Percentiles rank a stretch among this genome's conserved stretches.
phyloP scores from a whole-genome alignment of 352 stramenopile species.

The Globisporangium polare region DNA sequence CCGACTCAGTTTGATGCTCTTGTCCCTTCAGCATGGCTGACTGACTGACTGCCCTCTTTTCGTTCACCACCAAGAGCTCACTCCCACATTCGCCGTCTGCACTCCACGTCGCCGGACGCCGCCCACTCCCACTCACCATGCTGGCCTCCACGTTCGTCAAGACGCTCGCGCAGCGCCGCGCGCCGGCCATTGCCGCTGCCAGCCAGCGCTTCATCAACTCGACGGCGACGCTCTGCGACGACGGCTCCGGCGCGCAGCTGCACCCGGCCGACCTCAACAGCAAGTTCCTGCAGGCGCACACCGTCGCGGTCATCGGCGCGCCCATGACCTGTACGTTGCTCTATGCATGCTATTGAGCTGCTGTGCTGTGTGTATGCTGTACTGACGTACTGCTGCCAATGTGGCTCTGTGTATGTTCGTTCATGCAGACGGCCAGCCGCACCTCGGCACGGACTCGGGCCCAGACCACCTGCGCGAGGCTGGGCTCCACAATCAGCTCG shows the following conservation, averaged over 20 bases:
- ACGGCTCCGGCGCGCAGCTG: constrained; percentile 59
- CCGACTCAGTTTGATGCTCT: too few species aligned
- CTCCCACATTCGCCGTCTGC: neutral
- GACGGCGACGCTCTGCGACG: constrained; percentile 43
- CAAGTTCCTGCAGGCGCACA: constrained; percentile 48
- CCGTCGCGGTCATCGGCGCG: constrained; percentile 78
- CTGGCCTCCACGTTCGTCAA: constrained; percentile 15
- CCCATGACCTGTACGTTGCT: constrained; percentile 76
- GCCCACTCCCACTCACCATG: neutral
- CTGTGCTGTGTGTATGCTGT: neutral
- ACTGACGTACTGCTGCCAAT: neutral
- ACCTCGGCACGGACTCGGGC: constrained; percentile 73
- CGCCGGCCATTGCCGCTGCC: neutral
- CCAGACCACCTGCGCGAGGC: constrained; percentile 73
- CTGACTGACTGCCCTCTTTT: too few species aligned
- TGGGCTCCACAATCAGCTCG: constrained; percentile 71
- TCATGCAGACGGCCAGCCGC: constrained; percentile 66
- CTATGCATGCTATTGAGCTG: neutral
- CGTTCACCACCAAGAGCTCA: too few species aligned
- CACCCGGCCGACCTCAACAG: constrained; percentile 57
- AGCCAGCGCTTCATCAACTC: constrained; percentile 48
- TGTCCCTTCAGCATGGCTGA: too few species aligned
- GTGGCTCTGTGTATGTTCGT: neutral
- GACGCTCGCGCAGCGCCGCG: constrained; percentile 5
- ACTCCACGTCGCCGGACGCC: neutral